Percentiles rank a stretch among this genome's conserved stretches.
These are phyloP conservation scores for Funneliformis caledonium DNA, from an alignment of 371 early-diverging fungal species.

Conservation along the genomic window DNA sequence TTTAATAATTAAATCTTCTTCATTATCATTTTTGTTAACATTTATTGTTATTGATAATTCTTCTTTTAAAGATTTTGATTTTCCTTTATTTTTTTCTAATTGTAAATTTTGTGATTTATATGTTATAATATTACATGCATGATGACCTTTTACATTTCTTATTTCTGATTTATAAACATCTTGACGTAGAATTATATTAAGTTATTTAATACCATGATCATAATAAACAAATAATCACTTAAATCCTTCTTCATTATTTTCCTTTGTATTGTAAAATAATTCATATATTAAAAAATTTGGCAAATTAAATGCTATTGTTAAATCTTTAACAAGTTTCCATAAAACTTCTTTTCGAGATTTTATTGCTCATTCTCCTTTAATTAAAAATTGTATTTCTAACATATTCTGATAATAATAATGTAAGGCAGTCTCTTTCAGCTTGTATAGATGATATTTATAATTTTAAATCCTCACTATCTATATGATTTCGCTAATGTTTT, in stretches of 20 bases:
- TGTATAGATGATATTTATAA: not conserved
- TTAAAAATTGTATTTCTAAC: not conserved
- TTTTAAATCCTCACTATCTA: not conserved
- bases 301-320: not conserved
- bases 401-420: not conserved
- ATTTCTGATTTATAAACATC: constrained; percentile 3
- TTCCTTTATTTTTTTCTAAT: not conserved
- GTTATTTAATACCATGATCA: not conserved
- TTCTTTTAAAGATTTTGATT: too few relatives aligned
- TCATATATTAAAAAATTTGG: not conserved
- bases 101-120: not conserved
- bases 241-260: not conserved
- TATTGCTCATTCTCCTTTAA: not conserved
- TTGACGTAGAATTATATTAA: not conserved
- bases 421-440: not conserved
- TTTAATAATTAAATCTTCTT: too few relatives aligned
- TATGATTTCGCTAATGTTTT: constrained; percentile 9
- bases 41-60: too few relatives aligned
- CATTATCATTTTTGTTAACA: too few relatives aligned
- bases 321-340: not conserved
- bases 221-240: not conserved
- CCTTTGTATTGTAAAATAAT: not conserved
- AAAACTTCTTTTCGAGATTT: not conserved
- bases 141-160: not conserved
- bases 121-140: not conserved